Conservation (phyloP, 2,329 filamentous ascomycete species). For the Neurospora sp. region DNA sequence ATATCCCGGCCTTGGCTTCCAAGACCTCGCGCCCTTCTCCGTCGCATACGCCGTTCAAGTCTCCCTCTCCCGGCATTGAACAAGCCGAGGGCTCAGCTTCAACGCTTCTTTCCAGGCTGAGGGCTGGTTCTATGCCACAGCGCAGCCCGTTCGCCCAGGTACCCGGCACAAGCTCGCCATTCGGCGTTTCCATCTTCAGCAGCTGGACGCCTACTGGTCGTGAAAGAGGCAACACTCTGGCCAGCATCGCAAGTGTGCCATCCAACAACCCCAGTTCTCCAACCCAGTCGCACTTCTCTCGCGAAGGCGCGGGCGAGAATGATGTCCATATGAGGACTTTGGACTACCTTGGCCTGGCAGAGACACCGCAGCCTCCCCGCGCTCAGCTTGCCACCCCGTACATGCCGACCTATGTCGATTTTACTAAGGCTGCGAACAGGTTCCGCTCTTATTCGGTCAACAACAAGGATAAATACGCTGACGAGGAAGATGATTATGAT, state of each 20-base stretch:
- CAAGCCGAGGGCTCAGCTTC: slow-evolving; percentile 48
- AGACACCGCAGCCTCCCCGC: slow-evolving; percentile 75
- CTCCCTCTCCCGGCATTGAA: slow-evolving; percentile 46
- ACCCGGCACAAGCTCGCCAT: slow-evolving; percentile 53
- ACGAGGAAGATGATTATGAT: slow-evolving; percentile 69
- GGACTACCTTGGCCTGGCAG: slow-evolving; percentile 89
- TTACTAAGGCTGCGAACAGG: slow-evolving; percentile 69
- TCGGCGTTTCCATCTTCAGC: slow-evolving; percentile 84
- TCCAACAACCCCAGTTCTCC: slow-evolving; percentile 88
- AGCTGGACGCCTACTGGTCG: slow-evolving; percentile 71
- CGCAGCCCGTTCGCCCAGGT: slow-evolving; percentile 56
- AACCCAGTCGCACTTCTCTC: slow-evolving; percentile 74
- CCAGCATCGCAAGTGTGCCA: slow-evolving; percentile 71
- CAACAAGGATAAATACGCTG: slow-evolving; percentile 93
- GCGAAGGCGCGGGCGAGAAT: slow-evolving; percentile 73
- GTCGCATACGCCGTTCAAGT: slow-evolving; percentile 78
- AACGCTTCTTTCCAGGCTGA: slow-evolving; percentile 70
- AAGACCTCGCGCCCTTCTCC: slow-evolving; percentile 80
- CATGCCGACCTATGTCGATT: slow-evolving; percentile 63
- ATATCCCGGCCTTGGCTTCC: slow-evolving; percentile 48
- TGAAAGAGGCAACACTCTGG: slow-evolving; percentile 77
- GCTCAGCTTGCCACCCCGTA: slow-evolving; percentile 67
- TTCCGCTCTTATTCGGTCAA: slow-evolving; percentile 98
- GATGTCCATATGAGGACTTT: slow-evolving; percentile 84
- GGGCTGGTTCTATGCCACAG: slow-evolving; percentile 91